Conservation (phyloP, 306 rosid genomes). For the Ochetophila trinervis region DNA sequence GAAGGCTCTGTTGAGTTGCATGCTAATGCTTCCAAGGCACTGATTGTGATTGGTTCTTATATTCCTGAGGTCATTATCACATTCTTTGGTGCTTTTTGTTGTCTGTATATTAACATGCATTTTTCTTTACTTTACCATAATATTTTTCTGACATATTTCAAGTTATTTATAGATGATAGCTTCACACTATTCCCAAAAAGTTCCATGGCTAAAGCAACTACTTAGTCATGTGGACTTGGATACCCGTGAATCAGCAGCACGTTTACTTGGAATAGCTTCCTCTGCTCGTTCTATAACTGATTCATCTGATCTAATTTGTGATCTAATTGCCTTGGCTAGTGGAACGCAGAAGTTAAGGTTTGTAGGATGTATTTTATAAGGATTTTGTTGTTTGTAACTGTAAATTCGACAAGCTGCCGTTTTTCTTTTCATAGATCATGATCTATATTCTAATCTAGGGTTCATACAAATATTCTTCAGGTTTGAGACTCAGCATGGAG, state of each 20-base stretch:
- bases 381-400: slow-evolving; percentile 11
- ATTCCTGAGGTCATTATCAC: slow-evolving; percentile 58
- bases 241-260: slow-evolving; percentile 90
- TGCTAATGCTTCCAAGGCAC: slow-evolving; percentile 73
- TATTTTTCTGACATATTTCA: slow-evolving; percentile 20
- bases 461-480: slow-evolving; percentile 40
- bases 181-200: slow-evolving; percentile 54
- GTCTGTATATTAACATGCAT: neutral
- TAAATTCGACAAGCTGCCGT: slow-evolving; percentile 4
- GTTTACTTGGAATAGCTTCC: slow-evolving; percentile 88
- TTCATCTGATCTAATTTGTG: slow-evolving; percentile 50
- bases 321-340: slow-evolving; percentile 56
- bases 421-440: neutral
- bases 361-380: slow-evolving; percentile 14
- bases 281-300: slow-evolving; percentile 56
- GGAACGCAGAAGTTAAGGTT: slow-evolving; percentile 66
- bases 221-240: slow-evolving; percentile 80
- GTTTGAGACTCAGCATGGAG: slow-evolving; percentile 90
- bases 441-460: slow-evolving; percentile 16
- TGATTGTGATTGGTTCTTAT: slow-evolving; percentile 72
- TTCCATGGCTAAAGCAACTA: slow-evolving; percentile 78
- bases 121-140: slow-evolving; percentile 11
- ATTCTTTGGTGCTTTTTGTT: slow-evolving; percentile 11
- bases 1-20: slow-evolving; percentile 92
- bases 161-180: slow-evolving; percentile 65